phyloP scores from a whole-genome alignment of 495 filamentous ascomycete genomes.

The Penicillium atrosanguineum region DNA sequence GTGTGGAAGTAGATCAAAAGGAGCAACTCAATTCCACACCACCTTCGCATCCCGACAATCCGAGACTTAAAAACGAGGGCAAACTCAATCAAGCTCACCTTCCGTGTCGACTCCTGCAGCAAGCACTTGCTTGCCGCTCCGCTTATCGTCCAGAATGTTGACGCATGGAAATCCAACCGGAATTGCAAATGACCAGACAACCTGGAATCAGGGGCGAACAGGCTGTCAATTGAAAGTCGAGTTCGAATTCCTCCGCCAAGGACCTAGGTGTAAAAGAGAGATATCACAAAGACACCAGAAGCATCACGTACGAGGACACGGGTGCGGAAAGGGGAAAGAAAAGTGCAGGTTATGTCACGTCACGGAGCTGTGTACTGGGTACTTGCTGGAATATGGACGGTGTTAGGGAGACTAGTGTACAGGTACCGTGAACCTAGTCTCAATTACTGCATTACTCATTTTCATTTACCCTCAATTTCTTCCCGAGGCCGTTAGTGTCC shows the following conservation, averaged over 20 bases:
- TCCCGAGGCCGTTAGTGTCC: background rate
- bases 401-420: background rate
- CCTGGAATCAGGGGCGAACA: conserved; percentile 22
- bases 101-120: conserved; percentile 54
- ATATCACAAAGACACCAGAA: conserved; percentile 7
- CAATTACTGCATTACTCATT: background rate
- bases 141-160: conserved; percentile 52
- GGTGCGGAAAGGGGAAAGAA: conserved; percentile 16
- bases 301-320: conserved; percentile 10
- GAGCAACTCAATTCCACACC: conserved; percentile 10
- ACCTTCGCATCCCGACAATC: background rate
- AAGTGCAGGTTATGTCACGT: conserved; percentile 16
- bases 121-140: conserved; percentile 56
- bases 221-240: conserved; percentile 1
- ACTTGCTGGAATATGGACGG: background rate
- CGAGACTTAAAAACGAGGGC: background rate
- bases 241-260: background rate
- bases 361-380: conserved; percentile 4
- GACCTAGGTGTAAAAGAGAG: background rate
- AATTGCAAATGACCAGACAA: conserved; percentile 29
- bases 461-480: too few relatives aligned
- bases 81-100: conserved; percentile 31
- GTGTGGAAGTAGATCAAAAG: background rate
- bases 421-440: background rate
- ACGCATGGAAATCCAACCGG: conserved; percentile 47